Percentiles rank a stretch among this genome's conserved stretches.
These are phyloP conservation scores for Pestalotiopsis sp. DNA, from an alignment of 2,329 filamentous ascomycete genomes.

Conservation along the genomic window DNA sequence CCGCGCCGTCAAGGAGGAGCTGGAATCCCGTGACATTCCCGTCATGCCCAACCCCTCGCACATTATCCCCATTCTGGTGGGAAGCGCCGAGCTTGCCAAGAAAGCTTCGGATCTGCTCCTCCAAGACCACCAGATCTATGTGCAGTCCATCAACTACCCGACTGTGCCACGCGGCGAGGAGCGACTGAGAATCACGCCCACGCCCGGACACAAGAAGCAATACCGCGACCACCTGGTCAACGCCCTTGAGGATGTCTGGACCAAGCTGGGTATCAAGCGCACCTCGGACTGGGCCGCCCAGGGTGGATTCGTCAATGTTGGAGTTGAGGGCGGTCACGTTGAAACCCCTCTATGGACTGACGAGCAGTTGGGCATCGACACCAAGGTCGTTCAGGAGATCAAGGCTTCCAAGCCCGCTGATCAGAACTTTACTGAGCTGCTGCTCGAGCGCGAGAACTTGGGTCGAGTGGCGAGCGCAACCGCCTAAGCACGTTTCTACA, in stretches of 20 bases:
- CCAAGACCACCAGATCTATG: conserved; percentile 89
- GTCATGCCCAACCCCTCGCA: conserved; percentile 98
- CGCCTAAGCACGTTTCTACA: conserved; percentile 28
- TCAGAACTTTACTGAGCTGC: conserved; percentile 55
- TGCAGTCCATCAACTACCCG: conserved; percentile 57
- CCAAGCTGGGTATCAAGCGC: conserved; percentile 84
- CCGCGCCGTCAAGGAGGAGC: conserved; percentile 85
- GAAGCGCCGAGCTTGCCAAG: conserved; percentile 91
- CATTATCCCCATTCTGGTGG: conserved; percentile 92
- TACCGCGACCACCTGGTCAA: conserved; percentile 84
- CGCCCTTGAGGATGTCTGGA: conserved; percentile 88
- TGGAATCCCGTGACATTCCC: conserved; percentile 81
- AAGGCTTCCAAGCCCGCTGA: conserved; percentile 43
- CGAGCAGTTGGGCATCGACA: conserved; percentile 76
- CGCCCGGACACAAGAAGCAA: conserved; percentile 84
- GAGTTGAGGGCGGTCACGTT: conserved; percentile 65
- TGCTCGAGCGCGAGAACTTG: conserved; percentile 57
- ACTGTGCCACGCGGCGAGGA: conserved; percentile 70
- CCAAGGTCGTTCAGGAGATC: conserved; percentile 64
- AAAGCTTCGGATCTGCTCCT: conserved; percentile 90
- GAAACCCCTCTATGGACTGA: conserved; percentile 88
- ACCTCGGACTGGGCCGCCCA: conserved; percentile 89
- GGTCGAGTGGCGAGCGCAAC: conserved; percentile 33
- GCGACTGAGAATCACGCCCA: conserved; percentile 92
- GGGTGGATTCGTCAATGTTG: conserved; percentile 94